A percentile compares a stretch with the other conserved stretches of the same genome.
These are phyloP conservation scores for Corynespora cassiicola DNA, from an alignment of 2,329 filamentous ascomycete species.

Conservation along the genomic window DNA sequence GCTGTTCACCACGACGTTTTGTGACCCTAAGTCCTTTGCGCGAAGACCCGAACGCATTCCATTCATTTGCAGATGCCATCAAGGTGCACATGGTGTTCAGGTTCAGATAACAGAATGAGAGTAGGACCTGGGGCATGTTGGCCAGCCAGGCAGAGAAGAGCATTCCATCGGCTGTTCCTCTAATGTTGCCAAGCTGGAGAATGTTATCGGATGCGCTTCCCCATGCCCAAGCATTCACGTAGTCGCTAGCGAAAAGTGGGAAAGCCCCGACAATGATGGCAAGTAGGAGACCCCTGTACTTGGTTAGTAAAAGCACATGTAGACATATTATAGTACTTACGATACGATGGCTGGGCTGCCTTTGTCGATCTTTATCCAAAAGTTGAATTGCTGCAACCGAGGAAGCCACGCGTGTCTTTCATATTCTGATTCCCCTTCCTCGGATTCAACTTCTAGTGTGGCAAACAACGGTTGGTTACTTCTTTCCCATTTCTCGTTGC, in stretches of 20 bases:
- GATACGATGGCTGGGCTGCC: neutral
- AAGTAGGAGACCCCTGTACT: constrained; percentile 1
- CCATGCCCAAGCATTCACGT: constrained; percentile 8
- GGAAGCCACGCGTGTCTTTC: no score
- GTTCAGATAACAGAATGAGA: constrained; percentile 55
- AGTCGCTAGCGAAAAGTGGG: neutral
- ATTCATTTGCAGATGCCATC: constrained; percentile 57
- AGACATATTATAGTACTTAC: neutral
- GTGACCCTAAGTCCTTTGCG: constrained; percentile 48
- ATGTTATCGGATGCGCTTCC: constrained; percentile 13
- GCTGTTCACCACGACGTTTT: constrained; percentile 34
- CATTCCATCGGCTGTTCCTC: no score
- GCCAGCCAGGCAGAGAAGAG: constrained; percentile 43
- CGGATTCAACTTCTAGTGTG: no score
- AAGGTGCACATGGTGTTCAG: constrained; percentile 55
- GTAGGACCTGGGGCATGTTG: constrained; percentile 56
- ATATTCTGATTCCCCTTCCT: no score
- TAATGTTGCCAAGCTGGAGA: constrained; percentile 7
- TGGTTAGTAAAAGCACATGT: neutral
- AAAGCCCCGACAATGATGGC: constrained; percentile 1
- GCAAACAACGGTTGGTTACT: no score
- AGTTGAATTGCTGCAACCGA: neutral
- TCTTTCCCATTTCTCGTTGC: no score
- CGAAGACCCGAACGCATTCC: constrained; percentile 42
- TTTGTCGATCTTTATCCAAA: constrained; percentile 1